A percentile compares a stretch with the other conserved stretches of the same genome.
Conservation (phyloP, 257 asterid genomes). For the Asclepias syriaca region DNA sequence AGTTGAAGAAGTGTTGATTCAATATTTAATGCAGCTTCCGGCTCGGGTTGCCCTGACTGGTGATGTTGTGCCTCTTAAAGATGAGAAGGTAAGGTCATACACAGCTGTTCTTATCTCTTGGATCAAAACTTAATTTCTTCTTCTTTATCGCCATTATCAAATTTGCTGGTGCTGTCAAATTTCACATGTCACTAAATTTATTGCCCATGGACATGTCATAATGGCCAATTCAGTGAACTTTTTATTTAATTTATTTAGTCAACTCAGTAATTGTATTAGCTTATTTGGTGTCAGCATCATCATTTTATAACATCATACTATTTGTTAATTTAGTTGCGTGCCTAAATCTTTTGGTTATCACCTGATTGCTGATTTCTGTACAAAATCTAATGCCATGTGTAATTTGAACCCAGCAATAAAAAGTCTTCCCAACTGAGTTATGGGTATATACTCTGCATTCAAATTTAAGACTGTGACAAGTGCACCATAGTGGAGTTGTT, state of each 20-base stretch:
- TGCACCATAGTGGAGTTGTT: not conserved
- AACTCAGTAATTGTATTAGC: not conserved
- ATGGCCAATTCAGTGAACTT: not conserved
- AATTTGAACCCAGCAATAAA: not conserved
- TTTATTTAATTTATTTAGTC: not conserved
- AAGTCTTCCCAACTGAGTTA: not conserved
- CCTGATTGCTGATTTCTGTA: not conserved
- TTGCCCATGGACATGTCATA: not conserved
- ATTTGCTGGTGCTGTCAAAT: not conserved
- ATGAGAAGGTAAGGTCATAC: slow-evolving; percentile 53
- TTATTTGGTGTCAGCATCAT: not conserved
- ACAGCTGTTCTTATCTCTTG: not conserved
- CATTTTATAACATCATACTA: not conserved
- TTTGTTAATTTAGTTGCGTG: not conserved
- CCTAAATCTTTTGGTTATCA: not conserved
- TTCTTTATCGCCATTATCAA: not conserved
- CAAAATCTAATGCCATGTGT: not conserved
- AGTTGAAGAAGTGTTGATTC: slow-evolving; percentile 12
- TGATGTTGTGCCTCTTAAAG: slow-evolving; percentile 58
- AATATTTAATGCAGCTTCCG: slow-evolving; percentile 52
- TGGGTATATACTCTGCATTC: not conserved
- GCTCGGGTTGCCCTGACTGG: slow-evolving; percentile 87
- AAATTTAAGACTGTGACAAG: no score
- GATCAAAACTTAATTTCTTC: slow-evolving; percentile 8
- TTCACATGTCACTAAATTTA: not conserved